Evolutionary conservation across 139 green algal genomes (phyloP), one percentile per base, ranked within the genome.

Genomic region (Edaphochlamys debaryana): DNA sequence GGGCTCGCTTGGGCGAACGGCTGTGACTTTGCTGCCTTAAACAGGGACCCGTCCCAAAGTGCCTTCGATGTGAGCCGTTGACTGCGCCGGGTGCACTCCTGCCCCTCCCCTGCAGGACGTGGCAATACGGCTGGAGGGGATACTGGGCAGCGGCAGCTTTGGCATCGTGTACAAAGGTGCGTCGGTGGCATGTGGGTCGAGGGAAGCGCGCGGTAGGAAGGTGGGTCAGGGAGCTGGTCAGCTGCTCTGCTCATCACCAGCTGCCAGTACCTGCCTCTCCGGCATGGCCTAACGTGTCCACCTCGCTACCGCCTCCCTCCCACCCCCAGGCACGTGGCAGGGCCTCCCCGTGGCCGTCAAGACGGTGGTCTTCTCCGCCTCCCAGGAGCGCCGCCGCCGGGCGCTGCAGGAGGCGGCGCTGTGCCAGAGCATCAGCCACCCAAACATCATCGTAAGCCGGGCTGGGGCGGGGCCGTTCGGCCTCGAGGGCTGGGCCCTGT

Each of bases 351-450:
- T 86, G 42, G 80, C 80, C 4, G 42, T 86, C 41, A 86, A 86
- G 70, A 86, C 80, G 56, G 29, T 73, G 13, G 58, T 86, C 17
- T 86, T 86, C n/a, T 48, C 60, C 42, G 45, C 36, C 17, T 62
- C 48, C 0, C 7, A 62, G 0, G 80, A 69, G 6, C 66, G 64
- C 42, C 48, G 72, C 27, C 72, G 48, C 7, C 72, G 79, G 54
- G 82, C 82, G 64, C 72, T 87, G 36, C 66, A 79, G 23, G 82
- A 87, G 82, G 82, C 82, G 11, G 82, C 82, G 72, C 79, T 87
- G 52, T 83, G 82, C 82, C 60, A 72, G 71, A 42, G 30, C 38
- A 82, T 87, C 29, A 79, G 19, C 19, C 79, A 84, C 23, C 34
- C 41, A 7, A 67, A 77, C 37, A 45, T 69, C 1, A 42, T 77